Percentiles rank a stretch among this genome's conserved stretches.
phyloP scores from a whole-genome alignment of 2,329 filamentous ascomycete species.

The Trichoderma endophyticum region DNA sequence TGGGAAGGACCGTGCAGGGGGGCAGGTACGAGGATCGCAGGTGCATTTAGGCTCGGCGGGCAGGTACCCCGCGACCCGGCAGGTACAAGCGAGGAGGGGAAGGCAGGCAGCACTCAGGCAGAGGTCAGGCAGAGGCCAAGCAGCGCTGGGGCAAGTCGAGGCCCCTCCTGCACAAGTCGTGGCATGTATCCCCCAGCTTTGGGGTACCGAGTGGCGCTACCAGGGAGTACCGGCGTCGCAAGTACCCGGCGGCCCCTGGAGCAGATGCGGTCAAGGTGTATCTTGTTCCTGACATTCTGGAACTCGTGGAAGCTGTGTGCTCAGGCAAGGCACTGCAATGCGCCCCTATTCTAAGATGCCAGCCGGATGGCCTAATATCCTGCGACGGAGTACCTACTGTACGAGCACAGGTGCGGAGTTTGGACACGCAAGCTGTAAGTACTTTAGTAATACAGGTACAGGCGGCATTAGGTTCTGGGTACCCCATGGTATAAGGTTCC shows the following conservation, averaged over 20 bases:
- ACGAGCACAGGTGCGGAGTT: background rate
- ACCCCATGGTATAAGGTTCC: background rate
- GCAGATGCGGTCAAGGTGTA: conserved; percentile 16
- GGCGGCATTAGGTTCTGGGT: background rate
- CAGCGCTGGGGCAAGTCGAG: background rate
- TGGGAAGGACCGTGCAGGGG: conserved; percentile 21
- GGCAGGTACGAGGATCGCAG: conserved; percentile 15
- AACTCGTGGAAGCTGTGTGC: conserved; percentile 3
- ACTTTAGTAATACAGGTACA: background rate
- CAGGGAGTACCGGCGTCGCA: background rate
- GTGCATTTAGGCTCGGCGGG: background rate
- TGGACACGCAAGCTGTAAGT: background rate
- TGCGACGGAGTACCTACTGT: background rate
- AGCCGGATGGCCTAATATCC: background rate
- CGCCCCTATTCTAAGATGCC: conserved; percentile 10
- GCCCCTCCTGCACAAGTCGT: background rate
- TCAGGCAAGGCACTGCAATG: background rate
- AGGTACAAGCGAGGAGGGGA: conserved; percentile 18
- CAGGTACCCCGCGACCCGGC: conserved; percentile 1
- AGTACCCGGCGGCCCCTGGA: conserved; percentile 14
- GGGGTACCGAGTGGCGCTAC: conserved; percentile 5
- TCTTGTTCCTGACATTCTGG: conserved; percentile 13
- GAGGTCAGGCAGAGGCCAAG: background rate
- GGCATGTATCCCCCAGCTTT: conserved; percentile 15
- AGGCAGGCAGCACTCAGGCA: conserved; percentile 1